A percentile compares a stretch with the other conserved stretches of the same genome.
phyloP scores from a whole-genome alignment of 2,329 filamentous ascomycete species.

The Blastomyces silverae region DNA sequence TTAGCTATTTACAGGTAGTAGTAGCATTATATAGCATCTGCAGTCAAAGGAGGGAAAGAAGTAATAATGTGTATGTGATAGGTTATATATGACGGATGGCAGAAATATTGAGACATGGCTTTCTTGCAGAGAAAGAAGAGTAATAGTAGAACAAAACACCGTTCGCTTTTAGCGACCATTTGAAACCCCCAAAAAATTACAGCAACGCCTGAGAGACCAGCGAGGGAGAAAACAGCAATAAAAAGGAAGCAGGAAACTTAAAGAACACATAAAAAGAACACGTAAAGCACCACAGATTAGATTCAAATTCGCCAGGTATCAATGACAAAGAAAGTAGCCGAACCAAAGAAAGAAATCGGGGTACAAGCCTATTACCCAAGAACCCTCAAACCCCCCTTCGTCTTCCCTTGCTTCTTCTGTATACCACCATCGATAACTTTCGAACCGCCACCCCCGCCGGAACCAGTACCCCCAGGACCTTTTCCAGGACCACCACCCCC shows the following conservation, averaged over 20 bases:
- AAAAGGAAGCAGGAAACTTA: too few species aligned
- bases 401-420: slow-evolving; percentile 40
- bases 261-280: too few species aligned
- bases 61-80: neutral
- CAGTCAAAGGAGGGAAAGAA: neutral
- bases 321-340: neutral
- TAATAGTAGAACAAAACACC: neutral
- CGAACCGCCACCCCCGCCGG: slow-evolving; percentile 34
- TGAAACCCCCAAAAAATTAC: too few species aligned
- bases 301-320: neutral
- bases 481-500: slow-evolving; percentile 37
- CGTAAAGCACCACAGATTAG: too few species aligned
- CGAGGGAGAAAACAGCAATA: too few species aligned
- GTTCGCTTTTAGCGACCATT: neutral
- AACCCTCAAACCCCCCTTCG: slow-evolving; percentile 42
- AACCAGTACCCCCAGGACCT: slow-evolving; percentile 38
- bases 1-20: neutral
- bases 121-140: neutral
- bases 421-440: slow-evolving; percentile 41
- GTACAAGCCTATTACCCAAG: slow-evolving; percentile 30
- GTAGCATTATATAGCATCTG: neutral
- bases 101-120: neutral
- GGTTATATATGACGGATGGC: neutral
- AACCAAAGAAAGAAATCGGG: neutral
- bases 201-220: too few species aligned